Evolutionary conservation across 768 basidiomycete species (phyloP), one percentile per base, ranked within the genome.

Genomic region (Clitopilus passeckerianus): DNA sequence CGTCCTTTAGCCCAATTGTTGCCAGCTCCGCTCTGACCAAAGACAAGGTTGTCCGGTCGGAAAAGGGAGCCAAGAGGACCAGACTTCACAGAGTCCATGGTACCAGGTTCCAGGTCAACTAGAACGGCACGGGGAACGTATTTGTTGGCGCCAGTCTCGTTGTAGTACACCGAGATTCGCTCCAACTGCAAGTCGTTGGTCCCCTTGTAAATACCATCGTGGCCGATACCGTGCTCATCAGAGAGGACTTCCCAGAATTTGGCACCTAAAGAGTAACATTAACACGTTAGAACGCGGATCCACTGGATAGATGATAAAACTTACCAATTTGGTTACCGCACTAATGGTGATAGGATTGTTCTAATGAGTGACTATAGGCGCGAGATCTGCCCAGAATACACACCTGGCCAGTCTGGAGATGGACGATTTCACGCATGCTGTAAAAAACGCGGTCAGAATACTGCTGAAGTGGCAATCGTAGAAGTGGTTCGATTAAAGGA

Each of bases 1-100:
- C 90, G 91, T 82, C 96, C 96, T 89, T 98, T 99, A 22, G 97
- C 96, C 97, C 97, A 98, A 81, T 98, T 98, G 86, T 99, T 98
- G 71, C 96, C 95, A 67, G 95, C 96, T 77, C 95, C 95, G 74
- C 87, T 94, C 77, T 98, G 96, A 58, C 95, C 96, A 65, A 95
- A 97, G 69, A 98, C 94, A 70, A 96, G 96, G 84, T 97, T 98
- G 79, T 97, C 95, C 35, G 95, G 95, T 68, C 93, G 89, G 91
- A 97, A 98, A 64, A 98, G 86, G 64, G 79, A 78, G 70, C 95
- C 95, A 57, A 96, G 84, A 66, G 93, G 91, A 56, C 93, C 92
- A 56, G 90, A 89, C 75, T 91, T 91, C 61, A 94, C 87, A 61
- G 93, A 90, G 72, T 94, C 92, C 92, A 94, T 93, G 56, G 92